Evolutionary conservation across 2,329 filamentous ascomycete species (phyloP), one percentile per base, ranked within the genome.

Genomic region (Xylariaceae sp.): DNA sequence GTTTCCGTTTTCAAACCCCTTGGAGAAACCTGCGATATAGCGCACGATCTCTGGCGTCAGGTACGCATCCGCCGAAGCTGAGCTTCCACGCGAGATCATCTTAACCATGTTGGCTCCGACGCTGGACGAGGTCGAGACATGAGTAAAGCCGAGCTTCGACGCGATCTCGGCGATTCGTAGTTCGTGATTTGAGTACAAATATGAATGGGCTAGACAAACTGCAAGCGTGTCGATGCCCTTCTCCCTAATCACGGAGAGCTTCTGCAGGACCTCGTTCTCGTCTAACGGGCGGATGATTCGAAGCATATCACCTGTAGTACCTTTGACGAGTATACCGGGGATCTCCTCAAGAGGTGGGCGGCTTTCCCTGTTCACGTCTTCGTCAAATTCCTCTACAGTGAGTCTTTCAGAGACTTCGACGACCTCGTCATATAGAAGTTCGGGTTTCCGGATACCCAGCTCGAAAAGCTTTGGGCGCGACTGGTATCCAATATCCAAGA

Each of bases 171-270:
- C 80, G 13, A 86, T 69, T 15, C 81, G 53, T 2, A 75, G 72
- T 55, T 87, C 83, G 46, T 86, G 82, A 22, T 75, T 70, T 3
- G 79, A 81, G 53, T 78, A 86, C 2, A 80, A 83, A 54, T 89
- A 89, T 8, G 82, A 83, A 55, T 90, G 86, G 70, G 46, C 50
- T 26, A 52, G 37, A 40, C 50, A 49, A 19, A 49, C 38, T 3
- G 38, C 38, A 18, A 41, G 31, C 15, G 38, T 49, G 15, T 44
- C 26, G 39, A 47, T 30, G 45, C 48, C 37, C 43, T 47, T 37
- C 19, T 30, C 32, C 11, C 38, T 12, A 9, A 41, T 11, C 9
- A 22, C 26, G 9, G 35, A 19, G n/a, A 43, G 36, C 12, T 43
- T 39, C 19, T 34, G 30, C 12, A 30, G 30, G 9, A 43, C 41